Evolutionary conservation across 1,284 basidiomycete genomes (phyloP).

Genomic region (Stygiomarasmius scandens): DNA sequence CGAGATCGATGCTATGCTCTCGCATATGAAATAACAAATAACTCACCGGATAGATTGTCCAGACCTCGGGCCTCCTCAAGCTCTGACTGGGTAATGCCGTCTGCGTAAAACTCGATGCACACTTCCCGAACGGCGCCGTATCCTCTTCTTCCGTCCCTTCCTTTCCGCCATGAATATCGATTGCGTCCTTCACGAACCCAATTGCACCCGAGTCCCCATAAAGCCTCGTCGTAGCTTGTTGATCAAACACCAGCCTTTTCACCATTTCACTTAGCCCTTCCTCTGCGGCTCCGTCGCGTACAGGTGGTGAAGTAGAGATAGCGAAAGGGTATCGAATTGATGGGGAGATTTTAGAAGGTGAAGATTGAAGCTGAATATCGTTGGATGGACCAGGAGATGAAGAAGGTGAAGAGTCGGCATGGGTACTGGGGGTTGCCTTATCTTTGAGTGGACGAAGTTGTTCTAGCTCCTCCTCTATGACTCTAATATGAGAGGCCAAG

Average conservation of each 20-base stretch:
- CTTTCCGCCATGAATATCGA: neutral
- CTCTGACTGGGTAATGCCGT: neutral
- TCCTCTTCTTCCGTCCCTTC: neutral
- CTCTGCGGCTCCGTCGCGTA: neutral
- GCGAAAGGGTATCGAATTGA: neutral
- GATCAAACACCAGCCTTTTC: neutral
- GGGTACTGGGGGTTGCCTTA: neutral
- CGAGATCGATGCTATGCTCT: neutral
- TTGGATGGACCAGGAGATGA: neutral
- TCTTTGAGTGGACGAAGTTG: neutral
- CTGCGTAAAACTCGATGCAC: neutral
- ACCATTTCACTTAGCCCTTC: conserved; percentile 7
- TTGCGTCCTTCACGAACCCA: conserved; percentile 8
- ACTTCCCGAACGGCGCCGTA: neutral
- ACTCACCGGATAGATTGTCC: conserved; percentile 10
- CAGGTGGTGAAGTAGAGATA: neutral
- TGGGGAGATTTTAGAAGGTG: neutral
- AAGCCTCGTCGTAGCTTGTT: neutral
- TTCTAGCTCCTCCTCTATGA: conserved; percentile 4
- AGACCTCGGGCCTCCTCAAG: conserved; percentile 6
- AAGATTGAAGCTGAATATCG: neutral
- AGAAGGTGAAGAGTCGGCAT: neutral
- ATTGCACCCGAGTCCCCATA: conserved; percentile 6
- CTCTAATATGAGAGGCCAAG: conserved; percentile 3
- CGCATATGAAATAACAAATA: neutral